Evolutionary conservation across 1,284 basidiomycete species (phyloP), one percentile per base, ranked within the genome.

Genomic region (Rhodotorula sp.): DNA sequence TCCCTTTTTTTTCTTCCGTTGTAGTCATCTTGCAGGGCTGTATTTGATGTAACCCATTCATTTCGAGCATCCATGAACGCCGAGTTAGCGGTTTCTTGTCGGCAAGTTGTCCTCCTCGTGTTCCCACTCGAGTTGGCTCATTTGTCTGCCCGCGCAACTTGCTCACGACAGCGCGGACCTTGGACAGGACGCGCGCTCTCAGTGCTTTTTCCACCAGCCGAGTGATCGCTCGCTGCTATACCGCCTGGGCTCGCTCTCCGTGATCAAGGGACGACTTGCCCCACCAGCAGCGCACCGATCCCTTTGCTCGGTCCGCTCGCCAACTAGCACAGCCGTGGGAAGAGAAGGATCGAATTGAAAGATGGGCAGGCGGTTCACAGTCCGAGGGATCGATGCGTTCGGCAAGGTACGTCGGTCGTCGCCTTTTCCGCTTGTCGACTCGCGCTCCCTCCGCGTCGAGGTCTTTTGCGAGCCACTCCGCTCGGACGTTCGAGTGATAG

Each of bases 321-420:
- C 14, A 42, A 15, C 26, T 15, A 7, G 7, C 24, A 45, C 37
- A 12, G 10, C 7, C 37, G 37, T 14, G 14, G 14, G 12, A 42
- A 42, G 37, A 0, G 24, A 24, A 44, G 15, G 6, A 56, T 5
- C 45, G 46, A 12, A 48, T 24, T 6, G 33, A 44, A 22, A 8
- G n/a, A 74, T 74, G 72, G 72, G 69, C 22, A 62, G 69, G 26
- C n/a, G 72, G 24, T 74, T 74, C 62, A 66, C 65, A 2, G 61
- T 68, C 80, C 66, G 79, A 77, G 62, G 81, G 80, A 86, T 98
- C 72, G 95, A 99, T 85, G 95, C 95, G 81, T 99, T 99, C 84
- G 95, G 94, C 75, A 98, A 97, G 88, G 95, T 94, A 79, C 77
- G 83, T 60, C n/a, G 42, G 0, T 37, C 26, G 22, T 8, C 24